A percentile compares a stretch with the other conserved stretches of the same genome.
Evolutionary conservation across 768 basidiomycete genomes (phyloP).

Genomic region (Trametopsis cervina): DNA sequence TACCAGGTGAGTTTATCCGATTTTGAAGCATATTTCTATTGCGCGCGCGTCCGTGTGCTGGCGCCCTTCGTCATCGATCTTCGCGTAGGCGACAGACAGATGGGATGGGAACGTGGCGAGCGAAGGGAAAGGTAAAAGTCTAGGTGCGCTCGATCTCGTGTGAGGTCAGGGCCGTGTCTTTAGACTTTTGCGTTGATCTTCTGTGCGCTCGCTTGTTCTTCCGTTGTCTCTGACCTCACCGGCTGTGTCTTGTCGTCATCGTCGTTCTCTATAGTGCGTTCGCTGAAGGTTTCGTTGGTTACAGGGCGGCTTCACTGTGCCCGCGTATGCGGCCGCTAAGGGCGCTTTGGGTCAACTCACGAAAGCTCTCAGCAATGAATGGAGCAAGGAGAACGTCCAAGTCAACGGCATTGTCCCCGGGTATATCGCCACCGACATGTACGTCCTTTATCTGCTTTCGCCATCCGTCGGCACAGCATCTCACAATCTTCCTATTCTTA

Average conservation of each 20-base stretch:
- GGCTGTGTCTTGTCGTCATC: no score
- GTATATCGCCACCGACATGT: constrained; percentile 89
- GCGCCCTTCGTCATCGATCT: not conserved
- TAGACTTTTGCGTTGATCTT: no score
- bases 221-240: no score
- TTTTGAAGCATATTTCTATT: not conserved
- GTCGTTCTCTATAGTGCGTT: no score
- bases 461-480: no score
- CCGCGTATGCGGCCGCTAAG: constrained; percentile 90
- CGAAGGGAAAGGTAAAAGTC: no score
- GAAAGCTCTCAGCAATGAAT: constrained; percentile 90
- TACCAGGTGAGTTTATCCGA: constrained; percentile 23
- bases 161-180: no score
- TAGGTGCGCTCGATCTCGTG: no score
- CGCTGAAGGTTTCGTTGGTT: no score
- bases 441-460: constrained; percentile 23
- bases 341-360: constrained; percentile 81
- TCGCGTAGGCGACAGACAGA: not conserved
- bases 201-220: no score
- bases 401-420: constrained; percentile 88
- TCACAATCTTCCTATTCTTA: not conserved
- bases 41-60: not conserved
- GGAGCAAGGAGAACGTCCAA: constrained; percentile 82
- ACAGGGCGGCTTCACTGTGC: constrained; percentile 66
- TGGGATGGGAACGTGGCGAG: no score